Evolutionary conservation across 805 yeast genomes (phyloP).

Genomic region (Candida oleophila): DNA sequence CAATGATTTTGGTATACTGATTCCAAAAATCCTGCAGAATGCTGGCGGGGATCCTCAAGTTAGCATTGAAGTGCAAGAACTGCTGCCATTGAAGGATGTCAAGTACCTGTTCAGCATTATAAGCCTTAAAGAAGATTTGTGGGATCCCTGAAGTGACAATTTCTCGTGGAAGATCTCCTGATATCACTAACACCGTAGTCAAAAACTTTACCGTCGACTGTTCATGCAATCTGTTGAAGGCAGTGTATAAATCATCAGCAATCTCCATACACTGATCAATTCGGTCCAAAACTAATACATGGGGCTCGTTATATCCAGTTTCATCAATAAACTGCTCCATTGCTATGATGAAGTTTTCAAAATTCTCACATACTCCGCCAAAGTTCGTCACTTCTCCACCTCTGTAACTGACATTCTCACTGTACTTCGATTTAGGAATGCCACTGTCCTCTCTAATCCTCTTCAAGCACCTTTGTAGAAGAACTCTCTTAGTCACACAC

Average conservation of each 20-base stretch:
- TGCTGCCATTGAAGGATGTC: slow-evolving; percentile 34
- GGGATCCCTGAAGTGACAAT: slow-evolving; percentile 42
- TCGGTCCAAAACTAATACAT: slow-evolving; percentile 47
- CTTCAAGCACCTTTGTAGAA: slow-evolving; percentile 43
- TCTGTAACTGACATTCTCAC: slow-evolving; percentile 21
- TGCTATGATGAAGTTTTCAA: slow-evolving; percentile 39
- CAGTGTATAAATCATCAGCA: slow-evolving; percentile 37
- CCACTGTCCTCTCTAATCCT: slow-evolving; percentile 37
- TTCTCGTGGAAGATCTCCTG: slow-evolving; percentile 37
- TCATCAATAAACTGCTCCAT: slow-evolving; percentile 37
- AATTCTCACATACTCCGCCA: slow-evolving; percentile 38
- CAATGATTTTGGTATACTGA: slow-evolving; percentile 43
- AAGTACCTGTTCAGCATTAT: slow-evolving; percentile 33
- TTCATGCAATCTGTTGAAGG: slow-evolving; percentile 45
- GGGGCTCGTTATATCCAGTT: slow-evolving; percentile 29
- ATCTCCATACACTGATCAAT: slow-evolving; percentile 47
- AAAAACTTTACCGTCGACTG: slow-evolving; percentile 31
- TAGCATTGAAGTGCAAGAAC: slow-evolving; percentile 19
- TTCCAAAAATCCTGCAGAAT: slow-evolving; percentile 31
- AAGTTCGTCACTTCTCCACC: slow-evolving; percentile 24
- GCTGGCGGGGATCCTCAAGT: slow-evolving; percentile 12
- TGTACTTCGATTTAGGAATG: slow-evolving; percentile 17
- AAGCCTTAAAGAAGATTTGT: slow-evolving; percentile 36
- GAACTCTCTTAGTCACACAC: slow-evolving; percentile 37
- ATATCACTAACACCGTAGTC: slow-evolving; percentile 38